Evolutionary conservation across 2,329 filamentous ascomycete species (phyloP), one percentile per base, ranked within the genome.

Genomic region (Fusarium devonianum): DNA sequence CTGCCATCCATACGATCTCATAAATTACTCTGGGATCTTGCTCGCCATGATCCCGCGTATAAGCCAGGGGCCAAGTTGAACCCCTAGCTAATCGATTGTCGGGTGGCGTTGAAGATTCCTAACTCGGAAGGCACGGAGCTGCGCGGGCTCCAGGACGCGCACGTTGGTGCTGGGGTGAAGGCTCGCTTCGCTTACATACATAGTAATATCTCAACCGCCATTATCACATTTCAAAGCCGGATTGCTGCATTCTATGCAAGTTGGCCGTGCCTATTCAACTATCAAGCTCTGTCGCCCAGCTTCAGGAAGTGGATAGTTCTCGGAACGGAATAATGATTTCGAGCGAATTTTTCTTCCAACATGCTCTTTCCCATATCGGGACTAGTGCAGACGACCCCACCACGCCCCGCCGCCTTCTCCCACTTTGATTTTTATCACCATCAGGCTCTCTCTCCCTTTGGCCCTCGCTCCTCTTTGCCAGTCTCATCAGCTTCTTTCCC

Each of bases 381-480:
- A 7, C 36, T 46, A 49, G 49, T 36, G 36, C 35, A 14, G n/a
- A 4, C 19, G 45, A 49, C 53, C 57, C 61, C 63, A 56, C 64
- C 53, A 53, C 50, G 51, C 56, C 61, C 54, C 56, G 49, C 63
- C 60, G 60, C 61, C 60, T 49, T 59, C 49, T 50, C 49, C 43
- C 47, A 50, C 51, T 61, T 58, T 46, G 57, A 64, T 56, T 67
- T 66, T 64, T 56, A 56, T 65, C 58, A 52, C 54, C 55, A 58
- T 51, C 58, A 63, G 60, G 37, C 58, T 62, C 52, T 57, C 42
- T 49, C 28, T n/a, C n/a, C n/a, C 42, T 41, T 49, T 38, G 49
- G 41, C 51, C 30, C 52, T 63, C 42, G 49, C 44, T 53, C 48
- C 55, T 63, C 49, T 50, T 48, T 51, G 36, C 26, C 56, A 52